Percentiles rank a stretch among this genome's conserved stretches.
Conservation (phyloP, 2,329 filamentous ascomycete species). For the Fusarium sulawesiense region DNA sequence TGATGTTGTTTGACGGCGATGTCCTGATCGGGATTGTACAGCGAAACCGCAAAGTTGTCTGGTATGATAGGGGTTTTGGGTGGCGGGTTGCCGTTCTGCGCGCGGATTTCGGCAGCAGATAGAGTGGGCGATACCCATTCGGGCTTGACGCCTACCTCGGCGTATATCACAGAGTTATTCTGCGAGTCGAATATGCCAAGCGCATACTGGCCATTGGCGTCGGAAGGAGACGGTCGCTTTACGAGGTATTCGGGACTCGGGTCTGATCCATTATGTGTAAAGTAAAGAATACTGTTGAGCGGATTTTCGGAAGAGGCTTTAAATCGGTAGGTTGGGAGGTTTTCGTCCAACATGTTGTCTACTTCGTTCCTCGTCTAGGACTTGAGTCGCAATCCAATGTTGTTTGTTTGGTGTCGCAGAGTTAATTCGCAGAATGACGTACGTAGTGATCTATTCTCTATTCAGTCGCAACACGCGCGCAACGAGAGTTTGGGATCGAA, state of each 20-base stretch:
- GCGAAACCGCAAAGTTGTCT: constrained; percentile 81
- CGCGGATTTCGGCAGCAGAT: constrained; percentile 82
- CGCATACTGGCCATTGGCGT: constrained; percentile 85
- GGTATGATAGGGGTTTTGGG: constrained; percentile 78
- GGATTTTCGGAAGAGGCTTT: constrained; percentile 64
- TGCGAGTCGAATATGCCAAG: constrained; percentile 86
- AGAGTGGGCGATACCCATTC: constrained; percentile 87
- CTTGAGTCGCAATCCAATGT: constrained; percentile 3
- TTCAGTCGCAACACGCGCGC: constrained; percentile 2
- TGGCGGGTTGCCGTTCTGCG: constrained; percentile 69
- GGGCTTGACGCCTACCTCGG: constrained; percentile 84
- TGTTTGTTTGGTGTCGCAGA: constrained; percentile 18
- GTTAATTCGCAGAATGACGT: constrained; percentile 23
- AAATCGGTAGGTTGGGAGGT: constrained; percentile 79
- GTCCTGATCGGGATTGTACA: constrained; percentile 94
- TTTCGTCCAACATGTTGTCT: constrained; percentile 84
- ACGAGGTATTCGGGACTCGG: constrained; percentile 84
- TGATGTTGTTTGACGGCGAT: constrained; percentile 76
- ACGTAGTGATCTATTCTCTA: constrained; percentile 14
- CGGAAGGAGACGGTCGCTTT: constrained; percentile 74
- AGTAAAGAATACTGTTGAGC: constrained; percentile 68
- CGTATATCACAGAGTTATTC: constrained; percentile 84
- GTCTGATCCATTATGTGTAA: constrained; percentile 80
- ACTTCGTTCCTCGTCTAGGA: neutral
- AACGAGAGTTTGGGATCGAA: neutral